Evolutionary conservation across 352 stramenopile species (phyloP), one percentile per base, ranked within the genome.

Genomic region (Phytophthora pinifolia): DNA sequence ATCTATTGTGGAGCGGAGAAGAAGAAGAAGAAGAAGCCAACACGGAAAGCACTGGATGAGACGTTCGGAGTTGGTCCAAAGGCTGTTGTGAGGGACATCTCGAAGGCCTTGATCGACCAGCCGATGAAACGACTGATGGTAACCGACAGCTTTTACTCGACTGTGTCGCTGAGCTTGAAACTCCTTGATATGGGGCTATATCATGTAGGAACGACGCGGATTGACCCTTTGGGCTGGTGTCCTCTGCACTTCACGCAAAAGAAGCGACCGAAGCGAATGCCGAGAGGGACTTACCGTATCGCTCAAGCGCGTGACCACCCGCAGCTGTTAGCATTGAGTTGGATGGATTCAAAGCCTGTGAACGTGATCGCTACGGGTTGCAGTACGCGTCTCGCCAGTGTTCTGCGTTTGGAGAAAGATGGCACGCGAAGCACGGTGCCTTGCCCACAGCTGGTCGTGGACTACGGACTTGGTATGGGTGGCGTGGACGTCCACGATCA

Each of bases 331-430:
- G 56, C 48, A 4, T 29, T 59, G 29, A 46, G 25, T 15, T 59
- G 56, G 48, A 43, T 65, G 47, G 56, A 59, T 15, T 59, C 34
- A 1, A 43, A 45, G n/a, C 38, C 48, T 0, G 56, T 65, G 10
- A 58, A 54, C 22, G 50, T 65, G 38, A 4, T 59, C 0, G 48
- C 56, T n/a, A 65, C 56, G n/a, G 47, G 33, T 2, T 59, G 42
- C 22, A 59, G 34, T n/a, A 65, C 56, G 4, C 13, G 30, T 2
- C 18, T n/a, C 1, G 35, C 42, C 4, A 59, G 32, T 3, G 43
- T 65, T 6, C 5, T 14, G 6, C 41, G 56, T 1, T 54, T 27
- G 3, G 35, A 55, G 20, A 65, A 56, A 29, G 22, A 36, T n/a
- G 42, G 42, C 0, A 25, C 25, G 0, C 10, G 25, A 2, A 37